Base-by-base conservation (phyloP, 2,329 filamentous ascomycete genomes). In the Pestalotiopsis sp. region DNA sequence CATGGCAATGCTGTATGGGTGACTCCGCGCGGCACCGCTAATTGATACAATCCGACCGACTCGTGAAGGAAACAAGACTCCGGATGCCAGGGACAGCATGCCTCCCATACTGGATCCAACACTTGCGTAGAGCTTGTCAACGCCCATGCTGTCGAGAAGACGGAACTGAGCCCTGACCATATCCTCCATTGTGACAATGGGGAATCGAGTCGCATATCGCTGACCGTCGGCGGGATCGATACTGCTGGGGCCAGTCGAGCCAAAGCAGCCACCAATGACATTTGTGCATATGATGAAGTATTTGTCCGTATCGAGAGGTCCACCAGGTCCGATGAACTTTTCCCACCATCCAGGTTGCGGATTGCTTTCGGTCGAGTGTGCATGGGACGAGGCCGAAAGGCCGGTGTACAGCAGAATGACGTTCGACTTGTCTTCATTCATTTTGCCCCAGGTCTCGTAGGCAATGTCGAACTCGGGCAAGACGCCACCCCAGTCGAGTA, bases 1-100 rank as follows among this genome's bases (percentile, higher is more conserved):
- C 95, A 99, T 98, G 41, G 96, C 96, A 78, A 99, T 97, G 80
- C 95, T 97, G 83, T 99, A 99, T 0, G 96, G 96, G 79, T 99
- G 96, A 74, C 93, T 97, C 71, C 96, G 87, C 0, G 95, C 96
- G 79, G 96, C 99, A 13, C 95, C 96, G 76, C 93, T 97, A 76
- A 98, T 96, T 75, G 91, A 95, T 49, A 94, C 93, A 71, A 99
- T 88, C 72, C 92, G 91, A 52, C 90, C 90, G 2, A 99, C 92
- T 41, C 95, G 88, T 52, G 93, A 88, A 0, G 94, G 93, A 78
- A 95, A 97, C 38, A 97, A 82, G 1, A 93, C 90, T 3, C 93
- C 96, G 0, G 94, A 93, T 7, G 95, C 95, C 4, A 99, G 87
- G 73, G 93, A 96, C 79, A 97, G 95, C 96, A 99, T 99, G 67